These are phyloP conservation scores for Sporothrix globosa DNA, from an alignment of 2,329 filamentous ascomycete genomes.

Conservation along the genomic window DNA sequence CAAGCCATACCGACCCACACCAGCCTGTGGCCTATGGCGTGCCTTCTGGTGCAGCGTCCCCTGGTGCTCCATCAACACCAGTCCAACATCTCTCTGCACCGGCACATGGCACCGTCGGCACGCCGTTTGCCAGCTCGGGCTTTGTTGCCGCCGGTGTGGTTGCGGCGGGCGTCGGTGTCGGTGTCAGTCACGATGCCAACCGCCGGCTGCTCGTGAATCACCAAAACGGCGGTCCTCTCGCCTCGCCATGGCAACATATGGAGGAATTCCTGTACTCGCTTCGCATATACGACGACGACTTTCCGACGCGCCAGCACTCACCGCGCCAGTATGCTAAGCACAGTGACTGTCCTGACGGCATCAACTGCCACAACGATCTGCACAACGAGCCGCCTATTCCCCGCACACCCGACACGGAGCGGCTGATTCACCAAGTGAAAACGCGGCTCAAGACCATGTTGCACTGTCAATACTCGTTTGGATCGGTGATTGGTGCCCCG, in stretches of 20 bases:
- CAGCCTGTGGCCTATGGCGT: background rate
- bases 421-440: constrained; percentile 34
- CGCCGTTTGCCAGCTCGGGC: constrained; percentile 16
- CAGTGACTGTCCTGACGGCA: background rate
- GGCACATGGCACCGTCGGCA: background rate
- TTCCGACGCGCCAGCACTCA: constrained; percentile 30
- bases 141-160: constrained; percentile 28
- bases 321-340: constrained; percentile 36
- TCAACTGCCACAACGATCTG: background rate
- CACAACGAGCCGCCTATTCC: constrained; percentile 32
- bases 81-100: constrained; percentile 1
- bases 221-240: constrained; percentile 19
- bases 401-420: constrained; percentile 28
- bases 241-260: constrained; percentile 40
- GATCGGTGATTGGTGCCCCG: constrained; percentile 39
- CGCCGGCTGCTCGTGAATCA: constrained; percentile 21
- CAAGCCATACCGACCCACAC: background rate
- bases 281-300: constrained; percentile 37
- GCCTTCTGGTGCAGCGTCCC: background rate
- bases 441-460: constrained; percentile 39
- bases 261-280: constrained; percentile 37
- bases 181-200: constrained; percentile 24
- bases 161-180: constrained; percentile 24
- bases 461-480: constrained; percentile 40
- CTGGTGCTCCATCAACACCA: constrained; percentile 8